Conservation (phyloP, 441 rosid species). For the Populus tomentosa region DNA sequence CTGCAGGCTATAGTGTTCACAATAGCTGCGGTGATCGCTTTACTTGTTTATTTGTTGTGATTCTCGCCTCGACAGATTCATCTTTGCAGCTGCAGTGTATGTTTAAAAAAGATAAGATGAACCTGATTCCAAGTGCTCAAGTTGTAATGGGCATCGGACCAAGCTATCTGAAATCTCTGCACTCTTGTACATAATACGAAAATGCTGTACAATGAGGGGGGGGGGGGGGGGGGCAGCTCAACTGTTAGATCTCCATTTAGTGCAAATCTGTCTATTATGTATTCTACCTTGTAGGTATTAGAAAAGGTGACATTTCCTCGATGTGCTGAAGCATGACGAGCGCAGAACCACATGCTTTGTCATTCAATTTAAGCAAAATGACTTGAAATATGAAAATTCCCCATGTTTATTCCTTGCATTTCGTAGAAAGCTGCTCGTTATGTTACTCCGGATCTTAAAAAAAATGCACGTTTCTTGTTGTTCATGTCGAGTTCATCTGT, state of each 20-base stretch:
- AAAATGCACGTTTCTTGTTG: not conserved
- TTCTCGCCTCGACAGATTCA: conserved; percentile 4
- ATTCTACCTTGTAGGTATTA: not conserved
- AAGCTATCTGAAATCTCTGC: not conserved
- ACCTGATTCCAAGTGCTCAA: not conserved
- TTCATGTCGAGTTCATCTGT: not conserved
- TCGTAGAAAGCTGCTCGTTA: not conserved
- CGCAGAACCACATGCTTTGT: no score
- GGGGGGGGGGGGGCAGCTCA: not conserved
- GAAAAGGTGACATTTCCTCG: not conserved
- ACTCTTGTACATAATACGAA: conserved; percentile 15
- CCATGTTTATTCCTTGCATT: not conserved
- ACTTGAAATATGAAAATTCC: not conserved
- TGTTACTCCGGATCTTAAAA: not conserved
- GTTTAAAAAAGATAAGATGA: not conserved
- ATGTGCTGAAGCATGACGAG: not conserved
- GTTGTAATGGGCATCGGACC: not conserved
- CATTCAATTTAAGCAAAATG: not conserved
- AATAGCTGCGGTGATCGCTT: conserved; percentile 40
- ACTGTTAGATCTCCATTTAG: not conserved
- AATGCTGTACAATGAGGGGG: not conserved
- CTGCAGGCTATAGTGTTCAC: conserved; percentile 77
- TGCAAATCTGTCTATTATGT: not conserved
- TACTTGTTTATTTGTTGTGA: conserved; percentile 37
- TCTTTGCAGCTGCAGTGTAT: not conserved